These are phyloP conservation scores for Cystobasidium tubakii DNA, from an alignment of 768 basidiomycete species.

Conservation along the genomic window DNA sequence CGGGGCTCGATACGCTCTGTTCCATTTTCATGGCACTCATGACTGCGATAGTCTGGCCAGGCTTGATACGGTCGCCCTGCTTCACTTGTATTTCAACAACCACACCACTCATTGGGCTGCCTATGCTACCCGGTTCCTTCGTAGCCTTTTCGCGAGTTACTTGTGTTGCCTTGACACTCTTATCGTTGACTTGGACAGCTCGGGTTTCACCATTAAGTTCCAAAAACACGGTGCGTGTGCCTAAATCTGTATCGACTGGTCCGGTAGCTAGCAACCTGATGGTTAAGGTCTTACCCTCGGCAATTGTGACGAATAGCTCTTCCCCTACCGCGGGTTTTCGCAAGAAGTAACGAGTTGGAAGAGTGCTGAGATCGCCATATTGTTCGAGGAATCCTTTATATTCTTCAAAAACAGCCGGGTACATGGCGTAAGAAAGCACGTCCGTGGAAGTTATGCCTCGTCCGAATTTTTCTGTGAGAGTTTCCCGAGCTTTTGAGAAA, in stretches of 20 bases:
- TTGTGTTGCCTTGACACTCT: constrained; percentile 92
- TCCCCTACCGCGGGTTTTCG: constrained; percentile 84
- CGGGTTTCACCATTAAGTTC: constrained; percentile 70
- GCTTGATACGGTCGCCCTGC: constrained; percentile 95
- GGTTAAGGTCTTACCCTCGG: constrained; percentile 93
- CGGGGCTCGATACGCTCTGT: constrained; percentile 79
- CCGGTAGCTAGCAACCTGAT: constrained; percentile 93
- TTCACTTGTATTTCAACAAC: constrained; percentile 97
- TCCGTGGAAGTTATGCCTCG: constrained; percentile 89
- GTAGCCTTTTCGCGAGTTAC: constrained; percentile 88
- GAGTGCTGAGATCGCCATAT: constrained; percentile 64
- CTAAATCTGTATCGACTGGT: constrained; percentile 81
- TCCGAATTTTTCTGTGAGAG: constrained; percentile 87
- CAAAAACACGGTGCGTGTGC: constrained; percentile 95
- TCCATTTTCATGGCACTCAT: constrained; percentile 89
- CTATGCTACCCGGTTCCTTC: constrained; percentile 89
- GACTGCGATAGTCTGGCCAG: constrained; percentile 92
- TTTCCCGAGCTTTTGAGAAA: constrained; percentile 78
- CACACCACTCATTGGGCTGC: constrained; percentile 65
- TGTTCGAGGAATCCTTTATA: constrained; percentile 82
- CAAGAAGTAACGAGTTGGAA: constrained; percentile 96
- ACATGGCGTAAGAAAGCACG: constrained; percentile 95
- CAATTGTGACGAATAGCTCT: constrained; percentile 61
- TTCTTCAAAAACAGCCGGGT: constrained; percentile 81
- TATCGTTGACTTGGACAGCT: constrained; percentile 91